Percentiles rank a stretch among this genome's conserved stretches.
phyloP scores from a whole-genome alignment of 2,329 filamentous ascomycete species.

The Neopestalotiopsis rosae region DNA sequence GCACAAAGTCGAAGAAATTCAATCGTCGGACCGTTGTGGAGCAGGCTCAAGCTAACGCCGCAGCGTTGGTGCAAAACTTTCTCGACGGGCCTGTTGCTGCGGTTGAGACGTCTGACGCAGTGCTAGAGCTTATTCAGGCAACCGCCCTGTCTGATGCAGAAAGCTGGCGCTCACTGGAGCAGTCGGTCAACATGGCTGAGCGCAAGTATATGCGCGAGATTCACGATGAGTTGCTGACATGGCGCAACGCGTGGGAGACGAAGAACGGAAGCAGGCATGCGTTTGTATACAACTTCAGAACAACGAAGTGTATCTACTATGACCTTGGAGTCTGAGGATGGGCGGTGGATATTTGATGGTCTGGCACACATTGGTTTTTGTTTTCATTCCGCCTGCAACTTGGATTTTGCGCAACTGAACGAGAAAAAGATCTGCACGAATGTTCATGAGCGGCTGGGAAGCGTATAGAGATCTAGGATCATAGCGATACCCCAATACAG shows the following conservation, averaged over 20 bases:
- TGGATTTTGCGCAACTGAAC: not conserved
- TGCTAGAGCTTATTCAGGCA: constrained; percentile 76
- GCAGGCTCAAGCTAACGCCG: constrained; percentile 66
- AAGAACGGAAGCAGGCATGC: constrained; percentile 68
- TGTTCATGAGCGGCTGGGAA: not conserved
- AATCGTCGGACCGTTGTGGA: constrained; percentile 88
- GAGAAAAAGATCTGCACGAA: constrained; percentile 2
- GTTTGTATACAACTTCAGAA: constrained; percentile 92
- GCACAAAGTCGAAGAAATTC: constrained; percentile 87
- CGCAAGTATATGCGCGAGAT: constrained; percentile 84
- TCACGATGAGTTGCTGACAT: constrained; percentile 74
- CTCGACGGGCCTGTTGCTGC: constrained; percentile 82
- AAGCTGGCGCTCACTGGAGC: constrained; percentile 82
- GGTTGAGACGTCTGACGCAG: constrained; percentile 84
- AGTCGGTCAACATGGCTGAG: constrained; percentile 77
- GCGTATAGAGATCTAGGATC: not conserved
- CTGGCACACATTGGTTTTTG: not conserved
- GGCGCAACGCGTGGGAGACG: constrained; percentile 61
- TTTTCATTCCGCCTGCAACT: not conserved
- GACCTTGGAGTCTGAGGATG: constrained; percentile 63
- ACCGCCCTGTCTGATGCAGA: constrained; percentile 82
- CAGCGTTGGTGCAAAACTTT: constrained; percentile 72
- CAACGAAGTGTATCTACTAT: constrained; percentile 83
- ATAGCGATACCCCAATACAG: constrained; percentile 2
- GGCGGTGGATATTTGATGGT: not conserved